Evolutionary conservation across 2,329 filamentous ascomycete genomes (phyloP), one percentile per base, ranked within the genome.

Genomic region (Colletotrichum viniferum): DNA sequence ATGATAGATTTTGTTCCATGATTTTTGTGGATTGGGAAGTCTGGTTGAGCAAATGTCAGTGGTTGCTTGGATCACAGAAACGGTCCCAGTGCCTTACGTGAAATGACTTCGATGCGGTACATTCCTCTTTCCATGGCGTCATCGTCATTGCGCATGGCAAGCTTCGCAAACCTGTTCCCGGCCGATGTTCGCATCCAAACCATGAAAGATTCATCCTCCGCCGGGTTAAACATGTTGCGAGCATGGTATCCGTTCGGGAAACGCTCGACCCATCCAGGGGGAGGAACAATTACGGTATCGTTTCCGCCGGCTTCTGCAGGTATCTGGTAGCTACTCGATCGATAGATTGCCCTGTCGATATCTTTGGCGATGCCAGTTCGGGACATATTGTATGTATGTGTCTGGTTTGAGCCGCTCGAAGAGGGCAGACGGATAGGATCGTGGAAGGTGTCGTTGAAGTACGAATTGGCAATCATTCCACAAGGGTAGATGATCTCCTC

Each of bases 391-490:
- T 43, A 71, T 34, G 32, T 4, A 7, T 56, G 30, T 7, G 69
- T 71, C 13, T 21, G 21, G 4, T 65, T 65, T 4, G 61, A 38
- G 7, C 32, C 60, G 3, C 43, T 67, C 0, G 18, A 12, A 5
- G 26, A 32, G 4, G 60, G 61, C 13, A 71, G 60, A 5, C 69
- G 69, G 3, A 65, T 24, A 14, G 69, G 69, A 9, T 65, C 28
- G 9, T 21, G 13, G 18, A 71, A 71, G 7, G 69, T 71, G 18
- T 71, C 69, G 69, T 71, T 71, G 43, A 71, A 71, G 13, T 65
- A 65, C 5, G 60, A 58, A 26, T 71, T 71, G 30, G 69, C 43
- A 16, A 71, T 71, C 48, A 65, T 52, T 3, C 69, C 69, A 12
- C 69, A 71, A 12, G 69, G 68, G 38, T 14, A 70, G 12, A 70